phyloP scores from a whole-genome alignment of 306 rosid genomes.

The Parietaria judaica region DNA sequence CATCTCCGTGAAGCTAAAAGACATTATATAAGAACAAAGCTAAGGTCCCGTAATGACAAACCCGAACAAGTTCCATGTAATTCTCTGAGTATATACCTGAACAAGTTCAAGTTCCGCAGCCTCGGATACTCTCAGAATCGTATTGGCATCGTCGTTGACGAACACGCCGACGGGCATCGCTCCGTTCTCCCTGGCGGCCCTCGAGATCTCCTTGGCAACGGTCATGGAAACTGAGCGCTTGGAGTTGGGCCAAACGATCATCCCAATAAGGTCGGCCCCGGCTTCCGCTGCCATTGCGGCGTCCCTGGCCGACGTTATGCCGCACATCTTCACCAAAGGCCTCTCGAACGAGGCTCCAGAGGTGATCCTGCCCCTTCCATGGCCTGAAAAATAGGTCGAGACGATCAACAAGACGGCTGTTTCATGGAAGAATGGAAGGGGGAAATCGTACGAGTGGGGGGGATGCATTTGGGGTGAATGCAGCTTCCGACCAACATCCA shows the following conservation, averaged over 20 bases:
- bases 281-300: conserved; percentile 93
- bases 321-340: conserved; percentile 89
- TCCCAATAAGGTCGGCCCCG: conserved; percentile 90
- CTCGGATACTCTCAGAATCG: conserved; percentile 59
- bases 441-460: conserved; percentile 15
- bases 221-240: conserved; percentile 77
- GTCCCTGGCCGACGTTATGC: conserved; percentile 83
- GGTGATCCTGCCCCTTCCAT: conserved; percentile 29
- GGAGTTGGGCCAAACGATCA: conserved; percentile 91
- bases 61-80: too few relatives aligned
- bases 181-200: conserved; percentile 63
- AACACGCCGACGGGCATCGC: conserved; percentile 92
- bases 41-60: too few relatives aligned
- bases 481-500: conserved; percentile 30
- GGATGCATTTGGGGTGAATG: conserved; percentile 28
- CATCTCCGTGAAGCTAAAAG: conserved; percentile 83
- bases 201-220: conserved; percentile 85
- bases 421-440: not conserved
- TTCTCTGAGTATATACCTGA: conserved; percentile 38
- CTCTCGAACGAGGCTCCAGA: conserved; percentile 32
- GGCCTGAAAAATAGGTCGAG: conserved; percentile 27
- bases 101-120: conserved; percentile 65
- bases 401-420: not conserved
- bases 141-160: conserved; percentile 71
- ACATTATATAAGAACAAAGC: conserved; percentile 2